Percentiles rank a stretch among this genome's conserved stretches.
These are phyloP conservation scores for Xylaria sp. DNA, from an alignment of 2,329 filamentous ascomycete genomes.

Conservation along the genomic window DNA sequence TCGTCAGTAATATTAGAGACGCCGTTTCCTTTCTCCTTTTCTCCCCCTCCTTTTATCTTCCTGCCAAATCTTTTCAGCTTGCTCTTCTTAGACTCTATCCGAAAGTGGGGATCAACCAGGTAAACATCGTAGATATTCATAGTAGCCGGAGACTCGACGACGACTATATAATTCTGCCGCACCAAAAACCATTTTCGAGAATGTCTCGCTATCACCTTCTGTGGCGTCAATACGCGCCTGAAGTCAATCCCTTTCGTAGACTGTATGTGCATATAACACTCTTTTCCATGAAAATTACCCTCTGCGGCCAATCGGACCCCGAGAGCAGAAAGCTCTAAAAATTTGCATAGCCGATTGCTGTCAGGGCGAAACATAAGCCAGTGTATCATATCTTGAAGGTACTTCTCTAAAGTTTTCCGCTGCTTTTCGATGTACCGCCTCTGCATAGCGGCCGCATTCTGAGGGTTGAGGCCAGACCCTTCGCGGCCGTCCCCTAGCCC, in stretches of 20 bases:
- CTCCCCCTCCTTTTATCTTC: slow-evolving; percentile 73
- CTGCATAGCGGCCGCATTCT: slow-evolving; percentile 65
- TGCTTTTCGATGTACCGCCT: slow-evolving; percentile 82
- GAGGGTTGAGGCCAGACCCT: slow-evolving; percentile 53
- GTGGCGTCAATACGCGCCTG: slow-evolving; percentile 80
- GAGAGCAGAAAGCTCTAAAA: slow-evolving; percentile 92
- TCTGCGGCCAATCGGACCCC: slow-evolving; percentile 94
- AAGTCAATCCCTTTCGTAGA: slow-evolving; percentile 91
- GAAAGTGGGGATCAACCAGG: slow-evolving; percentile 90
- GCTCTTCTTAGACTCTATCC: slow-evolving; percentile 78
- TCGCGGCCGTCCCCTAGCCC: slow-evolving; percentile 60
- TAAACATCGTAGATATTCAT: slow-evolving; percentile 99
- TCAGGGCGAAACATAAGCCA: slow-evolving; percentile 97
- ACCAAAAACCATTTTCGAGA: slow-evolving; percentile 97
- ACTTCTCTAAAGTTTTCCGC: slow-evolving; percentile 85
- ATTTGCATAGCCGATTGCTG: slow-evolving; percentile 95
- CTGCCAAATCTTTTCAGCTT: slow-evolving; percentile 64
- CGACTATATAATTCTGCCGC: slow-evolving; percentile 96
- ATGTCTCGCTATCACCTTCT: slow-evolving; percentile 82
- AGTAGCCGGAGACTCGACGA: slow-evolving; percentile 97
- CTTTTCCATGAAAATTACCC: slow-evolving; percentile 97
- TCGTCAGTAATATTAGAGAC: slow-evolving; percentile 50
- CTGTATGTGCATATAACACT: slow-evolving; percentile 92
- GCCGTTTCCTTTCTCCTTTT: slow-evolving; percentile 49
- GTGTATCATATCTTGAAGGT: slow-evolving; percentile 91